Evolutionary conservation across 1,284 basidiomycete species (phyloP).

Genomic region (Marasmius oreades): DNA sequence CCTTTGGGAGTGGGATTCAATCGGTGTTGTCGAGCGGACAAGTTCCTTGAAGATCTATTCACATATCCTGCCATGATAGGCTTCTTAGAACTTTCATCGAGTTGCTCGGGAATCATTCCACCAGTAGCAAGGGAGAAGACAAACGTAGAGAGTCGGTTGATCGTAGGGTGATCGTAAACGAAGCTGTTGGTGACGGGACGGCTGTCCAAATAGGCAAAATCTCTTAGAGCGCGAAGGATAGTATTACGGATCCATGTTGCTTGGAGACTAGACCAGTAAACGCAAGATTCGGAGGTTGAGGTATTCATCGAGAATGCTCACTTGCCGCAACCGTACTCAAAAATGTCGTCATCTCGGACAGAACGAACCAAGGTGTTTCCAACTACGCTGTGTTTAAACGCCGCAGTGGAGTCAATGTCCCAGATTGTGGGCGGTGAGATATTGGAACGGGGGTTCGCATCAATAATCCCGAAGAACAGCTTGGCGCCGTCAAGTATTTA

Average conservation of each 20-base stretch:
- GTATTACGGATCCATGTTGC: slow-evolving; percentile 30
- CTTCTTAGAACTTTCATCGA: background rate
- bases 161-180: slow-evolving; percentile 24
- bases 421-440: slow-evolving; percentile 26
- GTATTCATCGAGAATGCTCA: background rate
- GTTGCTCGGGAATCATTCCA: background rate
- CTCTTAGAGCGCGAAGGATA: slow-evolving; percentile 20
- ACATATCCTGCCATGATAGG: slow-evolving; percentile 2
- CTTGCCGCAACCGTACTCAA: slow-evolving; percentile 40
- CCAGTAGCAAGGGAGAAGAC: slow-evolving; percentile 4
- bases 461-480: slow-evolving; percentile 32
- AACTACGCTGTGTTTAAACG: slow-evolving; percentile 27
- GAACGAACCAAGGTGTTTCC: slow-evolving; percentile 21
- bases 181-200: slow-evolving; percentile 19
- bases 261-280: slow-evolving; percentile 21
- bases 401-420: slow-evolving; percentile 18
- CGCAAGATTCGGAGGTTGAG: background rate
- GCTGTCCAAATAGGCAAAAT: slow-evolving; percentile 17
- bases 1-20: no score
- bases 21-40: background rate
- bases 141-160: slow-evolving; percentile 11
- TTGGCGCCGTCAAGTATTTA: slow-evolving; percentile 21
- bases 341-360: slow-evolving; percentile 32
- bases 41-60: background rate
- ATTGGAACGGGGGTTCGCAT: slow-evolving; percentile 18